Conservation (phyloP, 305 asterid genomes). For the Stenogyne calaminthoides region DNA sequence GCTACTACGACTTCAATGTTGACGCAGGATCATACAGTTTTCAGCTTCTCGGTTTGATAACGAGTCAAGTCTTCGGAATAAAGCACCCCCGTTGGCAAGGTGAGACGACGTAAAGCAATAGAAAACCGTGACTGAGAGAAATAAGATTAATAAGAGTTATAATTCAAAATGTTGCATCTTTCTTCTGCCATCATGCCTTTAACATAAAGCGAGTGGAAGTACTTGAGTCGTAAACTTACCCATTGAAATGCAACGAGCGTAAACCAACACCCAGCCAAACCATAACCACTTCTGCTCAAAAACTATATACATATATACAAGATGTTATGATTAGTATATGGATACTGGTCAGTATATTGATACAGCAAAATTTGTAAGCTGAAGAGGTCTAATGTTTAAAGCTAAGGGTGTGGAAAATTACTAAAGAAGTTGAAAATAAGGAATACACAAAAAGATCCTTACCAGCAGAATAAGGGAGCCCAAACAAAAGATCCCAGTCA, state of each 20-base stretch:
- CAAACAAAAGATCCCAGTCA: slow-evolving; percentile 63
- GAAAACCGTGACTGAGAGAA: slow-evolving; percentile 67
- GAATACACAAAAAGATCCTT: slow-evolving; percentile 27
- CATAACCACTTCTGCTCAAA: slow-evolving; percentile 63
- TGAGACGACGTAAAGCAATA: slow-evolving; percentile 69
- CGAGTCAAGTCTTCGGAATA: slow-evolving; percentile 45
- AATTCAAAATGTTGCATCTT: background rate
- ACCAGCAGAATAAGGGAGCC: slow-evolving; percentile 80
- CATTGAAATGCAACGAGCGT: slow-evolving; percentile 92
- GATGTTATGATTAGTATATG: slow-evolving; percentile 15
- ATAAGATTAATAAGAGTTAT: slow-evolving; percentile 2
- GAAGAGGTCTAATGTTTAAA: background rate
- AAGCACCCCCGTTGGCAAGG: slow-evolving; percentile 55
- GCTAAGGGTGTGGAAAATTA: background rate
- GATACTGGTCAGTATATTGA: background rate
- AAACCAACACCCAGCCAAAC: slow-evolving; percentile 85
- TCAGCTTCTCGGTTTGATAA: slow-evolving; percentile 45
- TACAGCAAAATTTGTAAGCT: background rate
- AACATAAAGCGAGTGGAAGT: slow-evolving; percentile 16
- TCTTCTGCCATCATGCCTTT: background rate
- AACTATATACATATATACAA: slow-evolving; percentile 42
- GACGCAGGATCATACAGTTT: slow-evolving; percentile 38
- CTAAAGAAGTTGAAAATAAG: slow-evolving; percentile 18
- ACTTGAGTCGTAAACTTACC: slow-evolving; percentile 45
- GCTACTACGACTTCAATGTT: background rate